phyloP scores from a whole-genome alignment of 108 stramenopile genomes.

The Skeletonema grethae region DNA sequence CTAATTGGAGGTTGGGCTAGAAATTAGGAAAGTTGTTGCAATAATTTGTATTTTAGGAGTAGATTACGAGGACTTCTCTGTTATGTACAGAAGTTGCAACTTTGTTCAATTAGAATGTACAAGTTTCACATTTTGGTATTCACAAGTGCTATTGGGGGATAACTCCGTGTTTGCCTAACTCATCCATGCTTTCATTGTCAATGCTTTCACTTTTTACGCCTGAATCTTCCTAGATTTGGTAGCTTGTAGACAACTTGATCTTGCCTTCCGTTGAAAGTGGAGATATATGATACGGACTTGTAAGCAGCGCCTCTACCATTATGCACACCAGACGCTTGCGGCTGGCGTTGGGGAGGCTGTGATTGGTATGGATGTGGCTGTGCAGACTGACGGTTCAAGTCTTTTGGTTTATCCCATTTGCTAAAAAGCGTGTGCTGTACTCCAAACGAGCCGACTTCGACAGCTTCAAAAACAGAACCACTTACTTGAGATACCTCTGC shows the following conservation, averaged over 20 bases:
- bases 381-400: background rate
- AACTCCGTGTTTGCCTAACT: background rate
- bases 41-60: too few relatives aligned
- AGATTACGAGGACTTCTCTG: too few relatives aligned
- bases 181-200: background rate
- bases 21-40: too few relatives aligned
- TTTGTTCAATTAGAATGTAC: background rate
- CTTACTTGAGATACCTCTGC: background rate
- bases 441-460: constrained; percentile 1
- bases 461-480: constrained; percentile 5
- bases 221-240: background rate
- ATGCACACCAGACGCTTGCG: background rate
- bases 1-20: background rate
- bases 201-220: background rate
- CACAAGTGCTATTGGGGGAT: background rate
- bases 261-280: background rate
- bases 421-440: background rate
- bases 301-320: too few relatives aligned
- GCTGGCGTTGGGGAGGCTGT: background rate
- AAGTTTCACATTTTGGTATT: background rate
- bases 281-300: background rate
- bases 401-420: background rate
- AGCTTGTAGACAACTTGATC: background rate
- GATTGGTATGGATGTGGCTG: background rate
- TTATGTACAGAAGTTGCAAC: background rate